Conservation (phyloP, 2,329 filamentous ascomycete species). For the Fusarium sublunatum region DNA sequence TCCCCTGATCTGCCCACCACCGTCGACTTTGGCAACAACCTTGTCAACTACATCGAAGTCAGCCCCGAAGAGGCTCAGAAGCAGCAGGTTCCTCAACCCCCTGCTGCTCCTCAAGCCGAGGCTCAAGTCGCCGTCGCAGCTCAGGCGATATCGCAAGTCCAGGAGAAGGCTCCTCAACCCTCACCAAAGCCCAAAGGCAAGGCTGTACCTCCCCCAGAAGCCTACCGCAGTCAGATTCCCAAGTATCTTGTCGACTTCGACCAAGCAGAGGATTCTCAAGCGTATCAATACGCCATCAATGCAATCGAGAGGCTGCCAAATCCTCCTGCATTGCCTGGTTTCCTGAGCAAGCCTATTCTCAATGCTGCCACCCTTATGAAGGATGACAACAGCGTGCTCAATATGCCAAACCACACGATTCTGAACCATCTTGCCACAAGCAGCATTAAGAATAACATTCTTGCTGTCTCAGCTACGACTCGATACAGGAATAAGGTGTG, state of each 20-base stretch:
- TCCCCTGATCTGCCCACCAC: constrained; percentile 90
- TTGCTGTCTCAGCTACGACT: constrained; percentile 97
- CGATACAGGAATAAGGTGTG: constrained; percentile 92
- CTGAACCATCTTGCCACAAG: constrained; percentile 97
- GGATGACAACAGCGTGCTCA: constrained; percentile 96
- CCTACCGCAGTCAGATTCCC: constrained; percentile 81
- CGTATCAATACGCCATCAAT: constrained; percentile 78
- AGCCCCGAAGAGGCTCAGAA: constrained; percentile 74
- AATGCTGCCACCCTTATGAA: constrained; percentile 94
- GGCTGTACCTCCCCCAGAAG: constrained; percentile 64
- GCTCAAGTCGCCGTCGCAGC: constrained; percentile 22
- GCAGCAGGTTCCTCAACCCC: constrained; percentile 46
- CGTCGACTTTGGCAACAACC: constrained; percentile 96
- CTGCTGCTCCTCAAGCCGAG: constrained; percentile 48
- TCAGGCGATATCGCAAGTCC: constrained; percentile 14
- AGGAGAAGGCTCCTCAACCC: constrained; percentile 12
- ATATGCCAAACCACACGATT: constrained; percentile 96
- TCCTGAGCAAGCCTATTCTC: constrained; percentile 92
- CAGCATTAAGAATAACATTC: constrained; percentile 95
- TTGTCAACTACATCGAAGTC: constrained; percentile 98
- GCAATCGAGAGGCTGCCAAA: constrained; percentile 83
- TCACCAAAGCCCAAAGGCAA: constrained; percentile 60
- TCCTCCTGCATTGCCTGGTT: constrained; percentile 87
- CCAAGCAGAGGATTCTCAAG: constrained; percentile 79
- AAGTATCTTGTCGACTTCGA: constrained; percentile 89